A percentile compares a stretch with the other conserved stretches of the same genome.
phyloP scores from a whole-genome alignment of 352 stramenopile genomes.

The Pythium scleroteichum region DNA sequence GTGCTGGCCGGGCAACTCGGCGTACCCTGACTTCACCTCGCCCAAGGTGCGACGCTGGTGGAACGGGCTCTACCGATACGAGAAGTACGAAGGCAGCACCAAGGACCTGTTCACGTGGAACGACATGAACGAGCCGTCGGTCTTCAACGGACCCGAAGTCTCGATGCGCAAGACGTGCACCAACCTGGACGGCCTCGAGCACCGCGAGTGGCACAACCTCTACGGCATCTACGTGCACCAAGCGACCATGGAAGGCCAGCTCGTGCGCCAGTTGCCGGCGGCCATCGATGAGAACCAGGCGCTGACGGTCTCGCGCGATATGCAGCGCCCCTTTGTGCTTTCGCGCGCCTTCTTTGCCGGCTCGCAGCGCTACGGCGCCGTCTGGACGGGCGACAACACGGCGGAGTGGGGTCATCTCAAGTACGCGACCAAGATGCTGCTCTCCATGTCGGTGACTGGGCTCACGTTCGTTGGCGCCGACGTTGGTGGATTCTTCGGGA shows the following conservation, averaged over 20 bases:
- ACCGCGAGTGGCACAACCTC: constrained; percentile 99
- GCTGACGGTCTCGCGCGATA: constrained; percentile 54
- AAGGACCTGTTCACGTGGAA: constrained; percentile 98
- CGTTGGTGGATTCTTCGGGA: constrained; percentile 99
- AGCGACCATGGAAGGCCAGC: constrained; percentile 93
- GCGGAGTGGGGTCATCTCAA: constrained; percentile 96
- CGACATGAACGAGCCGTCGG: constrained; percentile 99
- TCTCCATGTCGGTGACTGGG: constrained; percentile 95
- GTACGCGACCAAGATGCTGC: constrained; percentile 96
- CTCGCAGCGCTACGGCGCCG: constrained; percentile 95
- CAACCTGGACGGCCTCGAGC: constrained; percentile 94
- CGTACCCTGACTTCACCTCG: constrained; percentile 98
- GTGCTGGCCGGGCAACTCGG: constrained; percentile 99
- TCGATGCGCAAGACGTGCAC: constrained; percentile 95
- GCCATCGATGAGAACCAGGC: constrained; percentile 20
- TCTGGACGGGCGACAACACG: constrained; percentile 99
- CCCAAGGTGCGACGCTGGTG: constrained; percentile 95
- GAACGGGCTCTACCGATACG: constrained; percentile 94
- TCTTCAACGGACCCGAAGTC: constrained; percentile 99
- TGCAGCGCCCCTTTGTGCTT: constrained; percentile 97
- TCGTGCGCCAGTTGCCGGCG: constrained; percentile 66
- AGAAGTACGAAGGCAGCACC: constrained; percentile 94
- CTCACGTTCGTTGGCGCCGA: constrained; percentile 98
- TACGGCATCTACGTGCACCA: constrained; percentile 99
- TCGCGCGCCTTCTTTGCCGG: constrained; percentile 97